Evolutionary conservation across 441 rosid genomes (phyloP).

Genomic region (Bocquillonia castaneifolia): DNA sequence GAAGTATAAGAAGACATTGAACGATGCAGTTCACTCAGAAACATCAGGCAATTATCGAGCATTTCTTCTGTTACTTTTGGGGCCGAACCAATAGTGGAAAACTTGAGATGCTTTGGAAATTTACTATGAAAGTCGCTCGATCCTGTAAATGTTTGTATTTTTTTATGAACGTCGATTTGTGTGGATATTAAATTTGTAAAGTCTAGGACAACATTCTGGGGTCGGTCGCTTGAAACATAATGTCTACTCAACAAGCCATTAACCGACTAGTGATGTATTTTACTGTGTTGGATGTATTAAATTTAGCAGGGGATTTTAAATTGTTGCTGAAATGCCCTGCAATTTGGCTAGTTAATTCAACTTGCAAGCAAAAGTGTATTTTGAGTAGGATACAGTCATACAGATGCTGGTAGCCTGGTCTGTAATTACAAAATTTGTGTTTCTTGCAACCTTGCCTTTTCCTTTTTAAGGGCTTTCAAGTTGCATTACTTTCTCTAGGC

Average conservation of each 20-base stretch:
- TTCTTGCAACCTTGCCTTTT: no score
- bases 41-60: slow-evolving; percentile 57
- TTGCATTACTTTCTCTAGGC: no score
- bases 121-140: neutral
- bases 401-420: no score
- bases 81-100: slow-evolving; percentile 35
- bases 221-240: neutral
- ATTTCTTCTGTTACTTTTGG: slow-evolving; percentile 56
- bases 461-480: no score
- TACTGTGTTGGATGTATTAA: neutral
- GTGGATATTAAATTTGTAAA: neutral
- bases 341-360: neutral
- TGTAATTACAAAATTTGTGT: no score
- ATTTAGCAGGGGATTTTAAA: neutral
- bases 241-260: neutral
- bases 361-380: no score
- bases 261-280: neutral
- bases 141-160: neutral
- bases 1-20: slow-evolving; percentile 54
- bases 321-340: neutral
- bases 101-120: neutral
- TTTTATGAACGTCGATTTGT: neutral
- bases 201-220: neutral
- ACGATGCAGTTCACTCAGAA: slow-evolving; percentile 55
- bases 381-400: no score